Percentiles rank a stretch among this genome's conserved stretches.
These are phyloP conservation scores for Petrea volubilis DNA, from an alignment of 257 asterid species.

Conservation along the genomic window DNA sequence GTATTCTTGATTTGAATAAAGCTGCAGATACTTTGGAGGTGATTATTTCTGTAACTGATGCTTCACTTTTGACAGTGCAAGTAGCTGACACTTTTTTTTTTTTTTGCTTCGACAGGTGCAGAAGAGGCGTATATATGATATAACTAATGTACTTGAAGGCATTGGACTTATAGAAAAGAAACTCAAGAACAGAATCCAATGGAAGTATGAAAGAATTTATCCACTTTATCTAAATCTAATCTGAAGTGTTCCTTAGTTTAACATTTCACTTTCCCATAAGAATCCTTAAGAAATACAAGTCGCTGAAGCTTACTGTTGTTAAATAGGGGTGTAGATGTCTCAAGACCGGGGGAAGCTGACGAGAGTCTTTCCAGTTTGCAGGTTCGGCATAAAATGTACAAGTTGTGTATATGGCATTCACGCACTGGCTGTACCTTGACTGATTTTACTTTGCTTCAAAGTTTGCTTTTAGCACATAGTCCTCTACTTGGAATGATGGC, in stretches of 20 bases:
- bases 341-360: conserved; percentile 80
- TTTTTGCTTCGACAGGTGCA: conserved; percentile 67
- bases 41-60: conserved; percentile 21
- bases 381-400: conserved; percentile 38
- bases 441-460: neutral
- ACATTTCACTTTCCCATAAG: conserved; percentile 17
- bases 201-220: conserved; percentile 70
- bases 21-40: conserved; percentile 98
- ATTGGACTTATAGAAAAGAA: conserved; percentile 95
- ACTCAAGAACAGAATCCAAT: conserved; percentile 93
- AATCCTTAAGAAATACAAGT: conserved; percentile 26
- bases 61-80: conserved; percentile 22
- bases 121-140: conserved; percentile 95
- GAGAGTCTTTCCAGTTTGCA: conserved; percentile 72
- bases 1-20: conserved; percentile 90
- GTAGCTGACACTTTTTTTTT: conserved; percentile 30
- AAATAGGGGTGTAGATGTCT: conserved; percentile 78
- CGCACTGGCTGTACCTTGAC: neutral
- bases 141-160: conserved; percentile 97
- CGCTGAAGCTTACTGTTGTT: conserved; percentile 21
- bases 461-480: conserved; percentile 13
- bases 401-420: neutral
- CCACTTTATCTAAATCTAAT: conserved; percentile 1
- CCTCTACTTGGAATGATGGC: neutral
- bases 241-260: neutral